Evolutionary conservation across 805 yeast genomes (phyloP).

Genomic region (Clavispora santaluciae): DNA sequence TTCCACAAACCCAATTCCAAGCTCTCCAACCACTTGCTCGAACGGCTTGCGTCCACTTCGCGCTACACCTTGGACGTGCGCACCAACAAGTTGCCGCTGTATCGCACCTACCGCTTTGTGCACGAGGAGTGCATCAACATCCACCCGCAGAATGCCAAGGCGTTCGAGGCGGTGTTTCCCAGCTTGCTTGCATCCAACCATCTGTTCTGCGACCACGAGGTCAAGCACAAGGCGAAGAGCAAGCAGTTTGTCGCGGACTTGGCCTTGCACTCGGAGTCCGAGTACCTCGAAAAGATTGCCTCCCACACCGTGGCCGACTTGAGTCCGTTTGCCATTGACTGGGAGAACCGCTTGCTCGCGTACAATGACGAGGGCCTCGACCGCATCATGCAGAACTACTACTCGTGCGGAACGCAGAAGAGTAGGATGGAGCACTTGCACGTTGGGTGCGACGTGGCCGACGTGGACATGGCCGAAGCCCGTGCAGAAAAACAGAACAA

Average conservation of each 20-base stretch:
- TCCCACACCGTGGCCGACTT: slow-evolving; percentile 11
- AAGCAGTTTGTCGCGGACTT: slow-evolving; percentile 18
- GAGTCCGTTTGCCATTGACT: slow-evolving; percentile 46
- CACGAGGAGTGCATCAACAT: slow-evolving; percentile 18
- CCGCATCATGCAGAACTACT: slow-evolving; percentile 38
- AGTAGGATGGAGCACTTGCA: slow-evolving; percentile 12
- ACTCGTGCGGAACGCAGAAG: slow-evolving; percentile 16
- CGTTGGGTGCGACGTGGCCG: slow-evolving; percentile 6
- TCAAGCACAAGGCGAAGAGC: slow-evolving; percentile 11
- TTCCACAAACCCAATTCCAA: slow-evolving; percentile 28
- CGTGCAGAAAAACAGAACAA: neutral
- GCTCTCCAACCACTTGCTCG: slow-evolving; percentile 23
- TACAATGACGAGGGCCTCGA: slow-evolving; percentile 41
- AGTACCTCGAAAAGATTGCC: slow-evolving; percentile 10
- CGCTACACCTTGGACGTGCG: slow-evolving; percentile 19
- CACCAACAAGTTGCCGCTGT: slow-evolving; percentile 16
- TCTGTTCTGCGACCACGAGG: slow-evolving; percentile 14
- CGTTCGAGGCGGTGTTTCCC: slow-evolving; percentile 17
- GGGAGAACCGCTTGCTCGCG: slow-evolving; percentile 56
- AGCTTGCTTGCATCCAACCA: slow-evolving; percentile 15
- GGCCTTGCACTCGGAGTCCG: slow-evolving; percentile 10
- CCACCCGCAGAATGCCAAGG: slow-evolving; percentile 17
- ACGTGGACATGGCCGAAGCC: neutral
- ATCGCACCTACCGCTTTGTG: slow-evolving; percentile 14
- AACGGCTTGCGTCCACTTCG: slow-evolving; percentile 16